A percentile compares a stretch with the other conserved stretches of the same genome.
These are phyloP conservation scores for Tetracentron sinense DNA, from an alignment of 164 flowering plant genomes.

Conservation along the genomic window DNA sequence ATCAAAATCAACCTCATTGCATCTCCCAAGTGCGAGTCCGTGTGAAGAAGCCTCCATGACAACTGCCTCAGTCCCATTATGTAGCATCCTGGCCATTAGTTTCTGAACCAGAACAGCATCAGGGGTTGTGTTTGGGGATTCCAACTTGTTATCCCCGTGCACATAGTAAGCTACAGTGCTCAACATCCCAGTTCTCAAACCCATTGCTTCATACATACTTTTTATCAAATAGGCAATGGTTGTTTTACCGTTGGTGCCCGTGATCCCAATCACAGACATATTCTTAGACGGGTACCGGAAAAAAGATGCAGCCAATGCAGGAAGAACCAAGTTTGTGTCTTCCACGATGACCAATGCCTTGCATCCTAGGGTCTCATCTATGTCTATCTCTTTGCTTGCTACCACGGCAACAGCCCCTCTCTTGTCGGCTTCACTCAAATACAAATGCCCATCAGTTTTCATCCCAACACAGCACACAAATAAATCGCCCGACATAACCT, in stretches of 20 bases:
- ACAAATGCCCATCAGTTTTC: slow-evolving; percentile 82
- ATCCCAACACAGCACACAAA: slow-evolving; percentile 85
- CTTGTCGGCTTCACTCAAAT: slow-evolving; percentile 85
- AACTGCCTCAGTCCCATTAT: slow-evolving; percentile 93
- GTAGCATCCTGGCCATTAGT: slow-evolving; percentile 90
- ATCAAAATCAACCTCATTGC: slow-evolving; percentile 85
- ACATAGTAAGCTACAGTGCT: slow-evolving; percentile 67
- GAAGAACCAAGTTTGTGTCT: slow-evolving; percentile 72
- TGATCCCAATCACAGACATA: slow-evolving; percentile 88
- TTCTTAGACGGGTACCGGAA: slow-evolving; percentile 66
- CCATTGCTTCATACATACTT: slow-evolving; percentile 91
- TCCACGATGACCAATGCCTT: slow-evolving; percentile 92
- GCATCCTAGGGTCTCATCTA: slow-evolving; percentile 81
- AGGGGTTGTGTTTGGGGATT: slow-evolving; percentile 47
- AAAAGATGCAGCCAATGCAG: slow-evolving; percentile 78
- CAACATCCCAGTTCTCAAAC: slow-evolving; percentile 87
- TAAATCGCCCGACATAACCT: slow-evolving; percentile 78
- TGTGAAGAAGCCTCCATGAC: slow-evolving; percentile 87
- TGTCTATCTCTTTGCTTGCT: slow-evolving; percentile 85
- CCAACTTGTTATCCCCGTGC: slow-evolving; percentile 85
- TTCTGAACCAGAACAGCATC: slow-evolving; percentile 88
- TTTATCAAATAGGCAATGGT: slow-evolving; percentile 71
- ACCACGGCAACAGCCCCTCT: slow-evolving; percentile 98
- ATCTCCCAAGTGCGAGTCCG: slow-evolving; percentile 63
- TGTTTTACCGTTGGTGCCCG: slow-evolving; percentile 90